A percentile compares a stretch with the other conserved stretches of the same genome.
phyloP scores from a whole-genome alignment of 768 basidiomycete species.

The Hericium erinaceus region DNA sequence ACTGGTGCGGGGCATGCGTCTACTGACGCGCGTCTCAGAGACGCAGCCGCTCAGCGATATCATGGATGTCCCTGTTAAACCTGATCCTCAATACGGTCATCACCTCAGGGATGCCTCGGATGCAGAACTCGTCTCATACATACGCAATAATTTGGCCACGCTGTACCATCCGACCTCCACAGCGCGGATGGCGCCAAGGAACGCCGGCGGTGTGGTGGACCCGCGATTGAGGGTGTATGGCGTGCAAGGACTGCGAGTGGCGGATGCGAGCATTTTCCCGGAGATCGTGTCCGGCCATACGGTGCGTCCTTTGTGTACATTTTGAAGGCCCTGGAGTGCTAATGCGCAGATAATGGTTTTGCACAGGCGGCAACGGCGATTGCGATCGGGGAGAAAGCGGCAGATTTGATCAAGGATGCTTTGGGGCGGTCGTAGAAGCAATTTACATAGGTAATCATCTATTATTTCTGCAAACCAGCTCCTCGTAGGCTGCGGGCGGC shows the following conservation, averaged over 20 bases:
- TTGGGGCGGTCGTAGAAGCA: not conserved
- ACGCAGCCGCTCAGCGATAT: conserved; percentile 29
- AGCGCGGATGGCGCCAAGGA: conserved; percentile 28
- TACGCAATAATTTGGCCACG: conserved; percentile 29
- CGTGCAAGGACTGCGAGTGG: conserved; percentile 31
- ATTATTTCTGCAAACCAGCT: no score
- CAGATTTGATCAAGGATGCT: conserved; percentile 20
- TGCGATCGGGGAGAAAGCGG: conserved; percentile 24
- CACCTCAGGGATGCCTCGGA: conserved; percentile 24
- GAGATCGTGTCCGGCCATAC: conserved; percentile 36
- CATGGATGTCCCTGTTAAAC: conserved; percentile 22
- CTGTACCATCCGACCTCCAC: conserved; percentile 37
- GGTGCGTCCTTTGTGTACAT: conserved; percentile 19
- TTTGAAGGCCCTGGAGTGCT: not conserved
- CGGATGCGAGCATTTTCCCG: conserved; percentile 39
- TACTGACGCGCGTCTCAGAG: conserved; percentile 28
- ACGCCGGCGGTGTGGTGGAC: conserved; percentile 34
- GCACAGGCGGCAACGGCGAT: conserved; percentile 18
- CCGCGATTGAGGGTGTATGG: conserved; percentile 35
- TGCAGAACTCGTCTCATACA: conserved; percentile 24
- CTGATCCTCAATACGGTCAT: conserved; percentile 29
- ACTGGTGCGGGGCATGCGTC: conserved; percentile 32
- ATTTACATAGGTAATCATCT: no score
- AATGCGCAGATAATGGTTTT: not conserved
- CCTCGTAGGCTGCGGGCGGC: no score